These are phyloP conservation scores for Lichtheimia ramosa DNA, from an alignment of 371 early-diverging fungal genomes.

Conservation along the genomic window DNA sequence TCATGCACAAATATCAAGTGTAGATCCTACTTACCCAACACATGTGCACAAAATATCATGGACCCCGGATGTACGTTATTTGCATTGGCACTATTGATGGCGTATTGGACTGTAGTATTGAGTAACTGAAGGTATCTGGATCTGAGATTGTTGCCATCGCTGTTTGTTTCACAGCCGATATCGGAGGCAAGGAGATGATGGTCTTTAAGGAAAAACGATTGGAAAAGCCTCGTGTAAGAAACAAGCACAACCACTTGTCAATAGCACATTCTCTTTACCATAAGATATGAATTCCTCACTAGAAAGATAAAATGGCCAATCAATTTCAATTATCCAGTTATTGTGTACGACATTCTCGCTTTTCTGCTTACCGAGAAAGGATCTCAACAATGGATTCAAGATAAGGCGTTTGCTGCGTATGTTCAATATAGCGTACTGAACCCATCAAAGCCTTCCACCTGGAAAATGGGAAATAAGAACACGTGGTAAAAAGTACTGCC, in stretches of 20 bases:
- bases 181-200: background rate
- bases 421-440: conserved; percentile 5
- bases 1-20: too few species aligned
- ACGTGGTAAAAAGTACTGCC: background rate
- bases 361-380: conserved; percentile 13
- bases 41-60: conserved; percentile 54
- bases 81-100: conserved; percentile 41
- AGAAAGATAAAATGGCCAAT: conserved; percentile 1
- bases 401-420: conserved; percentile 9
- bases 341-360: background rate
- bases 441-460: conserved; percentile 19
- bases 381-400: conserved; percentile 20
- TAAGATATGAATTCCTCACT: conserved; percentile 11
- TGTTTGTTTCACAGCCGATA: conserved; percentile 1
- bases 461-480: background rate
- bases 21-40: conserved; percentile 35
- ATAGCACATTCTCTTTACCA: conserved; percentile 9
- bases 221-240: background rate
- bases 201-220: conserved; percentile 3
- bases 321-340: conserved; percentile 5
- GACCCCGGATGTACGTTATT: conserved; percentile 51
- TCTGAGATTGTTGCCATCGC: background rate
- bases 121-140: conserved; percentile 24
- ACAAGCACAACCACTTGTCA: background rate
- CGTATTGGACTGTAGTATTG: conserved; percentile 35